Evolutionary conservation across 352 stramenopile genomes (phyloP), one percentile per base, ranked within the genome.

Genomic region (Pythium brassicae): DNA sequence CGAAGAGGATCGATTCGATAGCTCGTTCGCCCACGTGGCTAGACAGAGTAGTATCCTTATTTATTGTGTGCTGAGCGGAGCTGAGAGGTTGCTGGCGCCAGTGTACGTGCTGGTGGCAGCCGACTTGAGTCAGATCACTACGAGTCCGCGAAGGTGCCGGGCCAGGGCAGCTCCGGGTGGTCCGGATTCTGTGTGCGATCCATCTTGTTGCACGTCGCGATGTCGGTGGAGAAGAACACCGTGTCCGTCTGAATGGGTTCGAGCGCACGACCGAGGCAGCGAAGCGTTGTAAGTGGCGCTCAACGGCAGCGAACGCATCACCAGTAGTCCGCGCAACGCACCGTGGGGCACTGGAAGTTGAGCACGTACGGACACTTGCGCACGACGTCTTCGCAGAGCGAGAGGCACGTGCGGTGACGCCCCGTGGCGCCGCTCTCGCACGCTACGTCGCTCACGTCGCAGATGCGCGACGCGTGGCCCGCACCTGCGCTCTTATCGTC

Each of bases 311-410:
- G n/a, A n/a, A n/a, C n/a, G n/a, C n/a, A n/a, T 48, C 15, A 11
- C 23, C n/a, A 50, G 45, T 34, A n/a, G n/a, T n/a, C n/a, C n/a
- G n/a, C n/a, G n/a, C n/a, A n/a, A 44, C 48, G 29, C 20, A 92
- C 80, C 59, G 67, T 82, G 1, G 82, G 84, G 34, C 84, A 92
- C 49, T 91, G 77, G 43, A 94, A 94, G 23, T 89, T 87, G 46
- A 94, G 77, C 40, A 94, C 84, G 53, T 91, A 94, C 4, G 82
- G 82, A 37, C 84, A 92, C 58, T 94, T 92, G 25, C 82, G 72
- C 40, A 94, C 79, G 25, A 94, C 82, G 43, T 94, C 84, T 79
- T 94, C 79, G 50, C 84, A 94, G 17, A 94, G 68, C 29, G 84
- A 94, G 15, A 91, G 62, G 32, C 84, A 92, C 32, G 83, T 91